These are phyloP conservation scores for Rugosomyces carneus DNA, from an alignment of 1,284 basidiomycete species.

Conservation along the genomic window DNA sequence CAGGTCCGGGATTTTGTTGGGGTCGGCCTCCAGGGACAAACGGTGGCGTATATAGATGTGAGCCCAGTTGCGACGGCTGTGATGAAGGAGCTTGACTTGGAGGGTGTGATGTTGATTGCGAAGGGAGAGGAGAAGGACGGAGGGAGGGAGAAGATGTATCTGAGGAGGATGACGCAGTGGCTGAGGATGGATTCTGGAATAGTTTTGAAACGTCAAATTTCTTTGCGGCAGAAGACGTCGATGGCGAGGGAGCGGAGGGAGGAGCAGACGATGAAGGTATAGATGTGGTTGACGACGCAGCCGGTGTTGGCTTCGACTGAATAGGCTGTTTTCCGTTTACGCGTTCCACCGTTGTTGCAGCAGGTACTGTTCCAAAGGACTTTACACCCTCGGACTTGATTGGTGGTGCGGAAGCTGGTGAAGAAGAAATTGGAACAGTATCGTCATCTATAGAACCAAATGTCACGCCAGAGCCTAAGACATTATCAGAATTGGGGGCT, in stretches of 20 bases:
- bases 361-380: constrained; percentile 72
- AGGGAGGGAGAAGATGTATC: constrained; percentile 36
- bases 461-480: constrained; percentile 56
- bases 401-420: constrained; percentile 57
- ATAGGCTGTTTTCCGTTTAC: constrained; percentile 52
- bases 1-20: constrained; percentile 36
- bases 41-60: constrained; percentile 34
- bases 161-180: constrained; percentile 32
- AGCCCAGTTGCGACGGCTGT: constrained; percentile 38
- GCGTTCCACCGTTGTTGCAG: constrained; percentile 37
- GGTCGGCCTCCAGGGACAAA: constrained; percentile 38
- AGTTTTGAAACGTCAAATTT: constrained; percentile 63
- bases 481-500: constrained; percentile 8
- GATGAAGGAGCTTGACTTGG: constrained; percentile 27
- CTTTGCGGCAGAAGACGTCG: constrained; percentile 24
- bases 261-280: constrained; percentile 15
- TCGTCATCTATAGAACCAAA: constrained; percentile 83
- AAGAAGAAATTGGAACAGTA: constrained; percentile 61
- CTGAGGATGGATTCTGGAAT: constrained; percentile 52
- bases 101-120: constrained; percentile 32
- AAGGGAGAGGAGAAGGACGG: constrained; percentile 41
- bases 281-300: constrained; percentile 18
- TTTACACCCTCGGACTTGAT: constrained; percentile 70
- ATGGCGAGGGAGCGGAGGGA: constrained; percentile 27
- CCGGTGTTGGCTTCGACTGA: constrained; percentile 29